These are phyloP conservation scores for Butyriboletus loyo DNA, from an alignment of 768 basidiomycete species.

Conservation along the genomic window DNA sequence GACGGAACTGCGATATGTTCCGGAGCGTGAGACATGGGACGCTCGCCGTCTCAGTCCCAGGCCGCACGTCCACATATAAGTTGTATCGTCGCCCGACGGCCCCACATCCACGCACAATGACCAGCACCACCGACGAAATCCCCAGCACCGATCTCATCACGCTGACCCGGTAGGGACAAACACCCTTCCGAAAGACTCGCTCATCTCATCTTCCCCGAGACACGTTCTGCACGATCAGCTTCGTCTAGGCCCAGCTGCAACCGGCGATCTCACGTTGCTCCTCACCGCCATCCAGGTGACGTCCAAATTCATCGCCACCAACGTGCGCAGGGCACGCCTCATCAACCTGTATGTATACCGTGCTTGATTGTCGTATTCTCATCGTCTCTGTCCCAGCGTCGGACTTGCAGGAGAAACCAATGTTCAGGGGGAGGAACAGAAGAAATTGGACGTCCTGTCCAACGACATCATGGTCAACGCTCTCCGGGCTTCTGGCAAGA, in stretches of 20 bases:
- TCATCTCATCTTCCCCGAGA: constrained; percentile 36
- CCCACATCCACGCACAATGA: constrained; percentile 13
- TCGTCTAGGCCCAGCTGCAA: constrained; percentile 76
- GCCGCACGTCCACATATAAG: constrained; percentile 16
- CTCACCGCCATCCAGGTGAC: constrained; percentile 95
- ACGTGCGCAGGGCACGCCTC: constrained; percentile 93
- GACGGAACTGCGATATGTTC: constrained; percentile 11
- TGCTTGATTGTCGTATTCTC: not conserved
- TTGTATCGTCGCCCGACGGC: not conserved
- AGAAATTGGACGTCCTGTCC: constrained; percentile 96
- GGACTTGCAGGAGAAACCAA: constrained; percentile 96
- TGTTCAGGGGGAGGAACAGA: constrained; percentile 98
- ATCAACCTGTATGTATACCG: constrained; percentile 82
- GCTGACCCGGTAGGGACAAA: constrained; percentile 69
- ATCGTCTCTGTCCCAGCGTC: constrained; percentile 52
- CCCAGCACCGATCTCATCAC: constrained; percentile 90
- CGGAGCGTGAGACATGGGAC: constrained; percentile 26
- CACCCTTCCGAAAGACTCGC: not conserved
- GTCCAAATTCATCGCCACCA: constrained; percentile 97
- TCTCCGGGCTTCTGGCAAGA: constrained; percentile 93
- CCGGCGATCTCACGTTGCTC: constrained; percentile 91
- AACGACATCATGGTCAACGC: constrained; percentile 99
- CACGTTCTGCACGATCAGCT: constrained; percentile 88
- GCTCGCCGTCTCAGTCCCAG: not conserved
- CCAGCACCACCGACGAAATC: constrained; percentile 48